Conservation (phyloP, 768 basidiomycete species). For the Hericium alpestre region DNA sequence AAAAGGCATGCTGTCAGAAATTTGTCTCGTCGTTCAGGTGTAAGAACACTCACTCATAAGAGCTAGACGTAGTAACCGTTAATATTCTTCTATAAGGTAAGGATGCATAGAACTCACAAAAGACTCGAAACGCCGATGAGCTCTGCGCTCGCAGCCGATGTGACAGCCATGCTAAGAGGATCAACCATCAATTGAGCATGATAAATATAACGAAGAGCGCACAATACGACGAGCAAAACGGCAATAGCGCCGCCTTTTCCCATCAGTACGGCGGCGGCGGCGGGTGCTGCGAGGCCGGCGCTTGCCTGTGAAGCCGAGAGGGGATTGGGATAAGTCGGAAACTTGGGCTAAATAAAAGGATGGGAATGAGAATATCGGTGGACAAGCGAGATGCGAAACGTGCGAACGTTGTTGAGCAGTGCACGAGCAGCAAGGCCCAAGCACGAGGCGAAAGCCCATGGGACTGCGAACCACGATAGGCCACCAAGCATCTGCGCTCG, state of each 20-base stretch:
- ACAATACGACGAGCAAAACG: constrained; percentile 33
- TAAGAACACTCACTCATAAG: constrained; percentile 35
- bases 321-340: constrained; percentile 42
- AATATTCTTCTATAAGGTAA: background rate
- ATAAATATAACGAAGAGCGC: constrained; percentile 8
- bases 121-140: constrained; percentile 33
- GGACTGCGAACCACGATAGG: constrained; percentile 47
- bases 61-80: constrained; percentile 16
- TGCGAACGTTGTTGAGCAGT: constrained; percentile 21
- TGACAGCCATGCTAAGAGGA: constrained; percentile 31
- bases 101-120: constrained; percentile 23
- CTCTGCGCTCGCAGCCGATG: constrained; percentile 35
- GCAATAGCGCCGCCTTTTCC: constrained; percentile 35
- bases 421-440: constrained; percentile 34
- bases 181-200: constrained; percentile 5
- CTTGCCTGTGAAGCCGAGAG: constrained; percentile 27
- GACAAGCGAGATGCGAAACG: background rate
- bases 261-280: constrained; percentile 36
- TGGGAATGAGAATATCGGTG: background rate
- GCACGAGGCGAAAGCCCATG: constrained; percentile 39
- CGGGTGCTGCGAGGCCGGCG: constrained; percentile 36
- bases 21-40: background rate
- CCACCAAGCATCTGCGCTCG: constrained; percentile 40
- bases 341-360: constrained; percentile 28
- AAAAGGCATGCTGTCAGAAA: background rate